phyloP scores from a whole-genome alignment of 805 yeast genomes.

The Cyberlindnera bimundalis region DNA sequence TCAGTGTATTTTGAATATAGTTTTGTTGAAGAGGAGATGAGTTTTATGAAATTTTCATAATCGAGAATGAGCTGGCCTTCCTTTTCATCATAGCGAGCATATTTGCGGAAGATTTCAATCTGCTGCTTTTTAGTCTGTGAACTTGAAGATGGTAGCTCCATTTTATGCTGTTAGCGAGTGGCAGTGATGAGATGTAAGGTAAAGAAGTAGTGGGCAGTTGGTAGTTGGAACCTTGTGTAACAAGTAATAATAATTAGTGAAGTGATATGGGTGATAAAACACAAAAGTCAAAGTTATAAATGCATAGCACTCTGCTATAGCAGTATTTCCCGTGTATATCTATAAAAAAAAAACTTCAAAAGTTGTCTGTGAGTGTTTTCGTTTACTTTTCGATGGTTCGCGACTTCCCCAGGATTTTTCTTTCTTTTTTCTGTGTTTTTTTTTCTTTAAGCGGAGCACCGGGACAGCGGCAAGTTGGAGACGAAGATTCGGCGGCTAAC shows the following conservation, averaged over 20 bases:
- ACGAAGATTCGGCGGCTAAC: too few relatives aligned
- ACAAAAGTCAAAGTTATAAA: too few relatives aligned
- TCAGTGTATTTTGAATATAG: constrained; percentile 20
- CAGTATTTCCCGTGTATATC: too few relatives aligned
- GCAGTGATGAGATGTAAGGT: background rate
- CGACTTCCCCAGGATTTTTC: constrained; percentile 7
- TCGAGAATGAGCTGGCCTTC: constrained; percentile 31
- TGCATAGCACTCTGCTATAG: too few relatives aligned
- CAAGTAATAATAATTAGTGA: too few relatives aligned
- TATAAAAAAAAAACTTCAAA: too few relatives aligned
- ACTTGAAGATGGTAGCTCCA: constrained; percentile 36
- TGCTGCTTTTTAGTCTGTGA: constrained; percentile 38
- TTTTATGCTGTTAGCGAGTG: constrained; percentile 10
- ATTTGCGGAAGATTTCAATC: constrained; percentile 41
- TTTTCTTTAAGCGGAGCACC: background rate
- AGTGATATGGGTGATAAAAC: too few relatives aligned
- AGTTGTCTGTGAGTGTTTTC: too few relatives aligned
- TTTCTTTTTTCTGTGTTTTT: background rate
- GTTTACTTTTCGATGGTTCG: constrained; percentile 1
- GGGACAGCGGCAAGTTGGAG: too few relatives aligned
- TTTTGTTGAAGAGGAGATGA: constrained; percentile 30
- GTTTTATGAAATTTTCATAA: constrained; percentile 34
- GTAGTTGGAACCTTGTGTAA: background rate
- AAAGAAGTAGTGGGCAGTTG: background rate
- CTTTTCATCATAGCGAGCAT: constrained; percentile 35